A percentile compares a stretch with the other conserved stretches of the same genome.
phyloP scores from a whole-genome alignment of 805 yeast genomes.

The Blastobotrys robertii region DNA sequence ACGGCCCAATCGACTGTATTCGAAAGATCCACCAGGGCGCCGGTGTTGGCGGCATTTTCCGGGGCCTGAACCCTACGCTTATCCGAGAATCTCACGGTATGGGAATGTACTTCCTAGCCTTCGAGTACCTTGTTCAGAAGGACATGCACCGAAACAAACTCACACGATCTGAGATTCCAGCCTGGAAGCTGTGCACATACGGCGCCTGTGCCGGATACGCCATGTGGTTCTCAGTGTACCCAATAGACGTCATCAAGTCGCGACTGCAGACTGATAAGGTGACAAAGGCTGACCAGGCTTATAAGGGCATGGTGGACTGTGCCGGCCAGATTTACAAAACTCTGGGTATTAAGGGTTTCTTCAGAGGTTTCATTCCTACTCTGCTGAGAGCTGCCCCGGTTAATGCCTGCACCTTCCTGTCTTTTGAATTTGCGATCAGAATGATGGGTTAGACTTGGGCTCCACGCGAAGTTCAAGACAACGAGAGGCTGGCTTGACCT shows the following conservation, averaged over 20 bases:
- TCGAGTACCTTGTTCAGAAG: constrained; percentile 73
- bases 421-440: constrained; percentile 74
- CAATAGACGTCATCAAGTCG: constrained; percentile 86
- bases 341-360: constrained; percentile 70
- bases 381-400: constrained; percentile 96
- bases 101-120: constrained; percentile 78
- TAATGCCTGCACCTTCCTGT: constrained; percentile 92
- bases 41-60: constrained; percentile 58
- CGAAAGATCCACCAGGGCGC: constrained; percentile 42
- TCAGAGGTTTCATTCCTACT: constrained; percentile 88
- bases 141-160: constrained; percentile 42
- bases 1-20: constrained; percentile 70
- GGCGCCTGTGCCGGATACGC: constrained; percentile 91
- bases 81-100: constrained; percentile 79
- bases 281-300: constrained; percentile 47
- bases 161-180: constrained; percentile 66
- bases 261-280: constrained; percentile 71
- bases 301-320: constrained; percentile 51
- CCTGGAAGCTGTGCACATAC: constrained; percentile 73
- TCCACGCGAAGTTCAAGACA: background rate
- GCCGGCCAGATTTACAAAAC: constrained; percentile 40
- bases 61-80: constrained; percentile 77
- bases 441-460: constrained; percentile 18
- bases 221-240: constrained; percentile 79
- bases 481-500: too few species aligned